Evolutionary conservation across 768 basidiomycete genomes (phyloP), one percentile per base, ranked within the genome.

Genomic region (Termitomyces sp.): DNA sequence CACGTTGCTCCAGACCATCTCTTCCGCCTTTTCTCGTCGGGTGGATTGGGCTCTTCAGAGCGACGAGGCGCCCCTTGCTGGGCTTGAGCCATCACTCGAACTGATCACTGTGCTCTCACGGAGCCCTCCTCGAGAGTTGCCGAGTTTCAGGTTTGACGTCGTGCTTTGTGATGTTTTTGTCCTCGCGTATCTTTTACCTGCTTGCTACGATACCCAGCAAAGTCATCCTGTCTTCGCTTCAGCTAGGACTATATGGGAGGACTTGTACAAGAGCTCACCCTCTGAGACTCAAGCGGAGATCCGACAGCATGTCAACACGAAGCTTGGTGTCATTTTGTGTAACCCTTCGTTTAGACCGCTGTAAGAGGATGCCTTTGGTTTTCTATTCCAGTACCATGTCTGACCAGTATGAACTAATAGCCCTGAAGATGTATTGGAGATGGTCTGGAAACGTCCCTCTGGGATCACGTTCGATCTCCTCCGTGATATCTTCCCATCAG

Each of bases 401-500:
- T 48, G 28, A 48, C 46, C 28, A 48, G 18, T 29, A 0, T 13
- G 13, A 26, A 39, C 22, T 54, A 33, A 49, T 26, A 84, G 83
- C 34, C 79, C 81, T 7, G 78, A 78, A 53, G 70, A 81, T 57
- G 70, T 84, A 13, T 67, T 83, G 8, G 63, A 60, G 24, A 65
- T 77, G 37, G 56, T 81, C 6, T 59, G 70, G 3, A 65, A 69
- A 16, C 67, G 71, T 5, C 69, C 73, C 22, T 71, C 71, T 24
- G 76, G 75, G 4, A 61, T 80, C 24, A 59, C 67, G 5, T 44
- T 80, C 13, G 68, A 81, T 9, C 62, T 81, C 18, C 62, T 84
- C 4, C 54, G 59, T 10, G 84, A 84, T 36, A 70, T 88, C 39
- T 77, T 88, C 61, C 87, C 85, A 0, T 69, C 79, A 7, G 63